These are phyloP conservation scores for Pterula multifida DNA, from an alignment of 1,284 basidiomycete species.

Conservation along the genomic window DNA sequence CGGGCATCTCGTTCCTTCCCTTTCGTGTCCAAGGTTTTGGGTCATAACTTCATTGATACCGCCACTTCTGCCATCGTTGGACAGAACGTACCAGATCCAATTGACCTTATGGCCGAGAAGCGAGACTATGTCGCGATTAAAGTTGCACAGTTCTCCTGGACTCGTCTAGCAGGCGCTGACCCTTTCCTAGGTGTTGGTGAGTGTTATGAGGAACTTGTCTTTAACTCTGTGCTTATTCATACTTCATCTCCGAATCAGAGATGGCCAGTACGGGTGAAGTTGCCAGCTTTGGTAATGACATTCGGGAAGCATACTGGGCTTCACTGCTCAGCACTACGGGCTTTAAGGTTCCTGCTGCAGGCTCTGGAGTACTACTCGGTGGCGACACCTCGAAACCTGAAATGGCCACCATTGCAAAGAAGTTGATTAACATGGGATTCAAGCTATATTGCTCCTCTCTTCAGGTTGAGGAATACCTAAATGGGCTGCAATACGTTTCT, in stretches of 20 bases:
- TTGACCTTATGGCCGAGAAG: conserved; percentile 89
- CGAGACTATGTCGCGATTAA: conserved; percentile 95
- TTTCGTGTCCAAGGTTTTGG: conserved; percentile 97
- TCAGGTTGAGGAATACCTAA: conserved; percentile 76
- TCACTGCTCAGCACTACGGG: conserved; percentile 82
- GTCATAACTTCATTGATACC: conserved; percentile 93
- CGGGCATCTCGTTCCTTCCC: conserved; percentile 98
- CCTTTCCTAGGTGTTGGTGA: conserved; percentile 91
- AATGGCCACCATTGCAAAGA: conserved; percentile 70
- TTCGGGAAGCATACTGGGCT: conserved; percentile 97
- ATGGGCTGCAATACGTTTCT: conserved; percentile 65
- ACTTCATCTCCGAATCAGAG: conserved; percentile 47
- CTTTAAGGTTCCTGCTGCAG: conserved; percentile 77
- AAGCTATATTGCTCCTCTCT: conserved; percentile 84
- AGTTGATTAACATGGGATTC: conserved; percentile 74
- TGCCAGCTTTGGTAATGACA: conserved; percentile 90
- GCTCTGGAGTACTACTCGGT: conserved; percentile 79
- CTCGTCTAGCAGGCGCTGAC: conserved; percentile 86
- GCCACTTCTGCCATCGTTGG: conserved; percentile 90
- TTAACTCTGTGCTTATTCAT: conserved; percentile 3
- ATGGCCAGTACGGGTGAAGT: conserved; percentile 99
- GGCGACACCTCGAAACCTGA: conserved; percentile 79
- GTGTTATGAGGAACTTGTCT: conserved; percentile 18
- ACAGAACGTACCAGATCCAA: conserved; percentile 80
- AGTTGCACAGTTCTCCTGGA: conserved; percentile 99